Base-by-base conservation (phyloP, 176 grass and related monocot species). In the Oryza rufipogon region DNA sequence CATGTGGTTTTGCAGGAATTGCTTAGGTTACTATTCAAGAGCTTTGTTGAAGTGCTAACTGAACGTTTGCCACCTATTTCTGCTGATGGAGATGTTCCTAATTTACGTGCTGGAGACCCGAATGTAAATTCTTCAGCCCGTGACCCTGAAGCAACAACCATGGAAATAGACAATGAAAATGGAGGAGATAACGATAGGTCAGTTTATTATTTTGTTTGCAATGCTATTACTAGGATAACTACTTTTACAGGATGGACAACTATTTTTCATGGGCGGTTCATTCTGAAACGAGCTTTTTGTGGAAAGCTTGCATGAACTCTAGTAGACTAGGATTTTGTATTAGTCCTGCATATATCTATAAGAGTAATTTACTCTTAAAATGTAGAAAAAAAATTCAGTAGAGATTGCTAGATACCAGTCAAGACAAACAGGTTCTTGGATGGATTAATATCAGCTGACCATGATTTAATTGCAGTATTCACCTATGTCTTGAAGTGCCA, bases 111-210 rank as follows among this genome's bases (percentile, higher is more conserved):
- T 41, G 75, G 84, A 44, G 85, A 88, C 78, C 61, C 30, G 23
- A 87, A 86, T 84, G 52, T 74, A 64, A 87, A 87, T 45, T 75
- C 47, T 52, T 77, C 68, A 13, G 32, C 61, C 7, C 14, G 48
- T 6, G 83, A 93, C 70, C 78, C 87, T 66, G 96, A 98, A 80
- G 84, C 42, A 12, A 76, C 83, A 30, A 82, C 91, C 22, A 99
- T 99, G 96, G 96, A 96, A 65, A 85, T 96, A 73, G 96, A 99
- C 72, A 70, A 89, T 70, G 91, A 95, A 66, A 93, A 89, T 80
- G 92, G 90, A 81, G 75, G 61, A 85, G 90, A 87, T 70, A 86
- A 89, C 7, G 72, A 85, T 64, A 94, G 91, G 96, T 87, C 75
- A 85, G 85, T 88, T 73, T 52, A 32, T 78, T 66, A 77, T 26